Evolutionary conservation across 139 green algal species (phyloP).

Genomic region (Mychonastes homosphaera): DNA sequence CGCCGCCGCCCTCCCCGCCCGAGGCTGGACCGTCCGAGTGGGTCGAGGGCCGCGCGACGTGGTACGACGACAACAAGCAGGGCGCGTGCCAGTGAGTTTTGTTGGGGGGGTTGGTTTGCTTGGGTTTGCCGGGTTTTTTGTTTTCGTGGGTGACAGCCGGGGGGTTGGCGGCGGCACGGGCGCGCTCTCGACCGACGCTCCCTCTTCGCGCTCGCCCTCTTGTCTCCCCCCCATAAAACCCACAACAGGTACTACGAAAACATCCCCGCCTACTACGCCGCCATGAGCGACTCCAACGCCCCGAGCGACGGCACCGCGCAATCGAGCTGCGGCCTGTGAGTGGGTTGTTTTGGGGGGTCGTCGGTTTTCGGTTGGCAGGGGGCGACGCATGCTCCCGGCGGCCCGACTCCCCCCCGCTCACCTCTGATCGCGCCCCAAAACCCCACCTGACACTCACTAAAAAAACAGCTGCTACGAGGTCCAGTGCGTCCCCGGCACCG

Average conservation of each 20-base stretch:
- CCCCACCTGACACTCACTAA: not conserved
- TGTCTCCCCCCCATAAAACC: too few species aligned
- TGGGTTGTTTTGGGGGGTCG: not conserved
- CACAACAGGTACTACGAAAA: not conserved
- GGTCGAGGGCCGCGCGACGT: too few species aligned
- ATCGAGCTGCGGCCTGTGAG: not conserved
- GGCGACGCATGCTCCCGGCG: not conserved
- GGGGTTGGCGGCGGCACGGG: too few species aligned
- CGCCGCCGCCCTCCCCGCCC: too few species aligned
- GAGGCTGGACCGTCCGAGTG: too few species aligned
- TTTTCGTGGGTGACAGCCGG: too few species aligned
- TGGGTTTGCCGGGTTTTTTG: too few species aligned
- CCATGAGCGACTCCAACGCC: not conserved
- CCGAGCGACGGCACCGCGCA: not conserved
- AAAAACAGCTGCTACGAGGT: not conserved
- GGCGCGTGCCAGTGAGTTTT: too few species aligned
- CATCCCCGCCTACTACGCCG: slow-evolving; percentile 1
- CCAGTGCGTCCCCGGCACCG: not conserved
- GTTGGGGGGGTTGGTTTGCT: too few species aligned
- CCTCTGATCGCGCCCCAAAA: not conserved
- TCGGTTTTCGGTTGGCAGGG: not conserved
- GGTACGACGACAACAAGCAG: too few species aligned
- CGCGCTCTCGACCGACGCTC: too few species aligned
- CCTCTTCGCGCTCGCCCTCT: too few species aligned
- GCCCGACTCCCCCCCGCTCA: not conserved